A percentile compares a stretch with the other conserved stretches of the same genome.
Conservation (phyloP, 176 grass and related monocot genomes). For the Neostapfia colusana region DNA sequence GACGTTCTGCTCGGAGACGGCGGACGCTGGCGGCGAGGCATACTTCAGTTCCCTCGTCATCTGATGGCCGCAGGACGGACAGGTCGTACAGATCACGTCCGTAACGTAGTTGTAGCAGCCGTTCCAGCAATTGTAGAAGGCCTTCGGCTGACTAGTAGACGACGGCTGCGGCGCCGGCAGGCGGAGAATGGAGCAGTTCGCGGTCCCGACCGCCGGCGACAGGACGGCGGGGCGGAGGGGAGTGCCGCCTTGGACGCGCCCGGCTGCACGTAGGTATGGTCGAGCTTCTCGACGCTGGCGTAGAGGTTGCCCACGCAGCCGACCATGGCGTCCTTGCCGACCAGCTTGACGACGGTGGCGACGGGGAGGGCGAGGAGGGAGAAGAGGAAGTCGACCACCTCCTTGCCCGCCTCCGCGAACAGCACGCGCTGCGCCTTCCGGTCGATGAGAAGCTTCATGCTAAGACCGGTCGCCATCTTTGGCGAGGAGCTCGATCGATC, state of each 20-base stretch:
- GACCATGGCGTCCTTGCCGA: background rate
- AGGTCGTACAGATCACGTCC: background rate
- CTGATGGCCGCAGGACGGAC: background rate
- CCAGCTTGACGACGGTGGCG: background rate
- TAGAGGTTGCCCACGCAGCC: constrained; percentile 18
- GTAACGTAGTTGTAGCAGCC: background rate
- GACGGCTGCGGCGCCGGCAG: background rate
- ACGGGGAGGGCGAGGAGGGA: background rate
- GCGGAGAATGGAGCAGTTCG: background rate
- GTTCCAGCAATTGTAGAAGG: background rate
- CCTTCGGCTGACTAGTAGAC: background rate
- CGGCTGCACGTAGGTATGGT: constrained; percentile 5
- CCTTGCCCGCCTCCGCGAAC: constrained; percentile 34
- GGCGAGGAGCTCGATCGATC: too few relatives aligned
- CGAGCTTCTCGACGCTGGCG: constrained; percentile 29
- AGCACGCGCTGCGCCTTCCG: background rate
- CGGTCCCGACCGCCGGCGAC: background rate
- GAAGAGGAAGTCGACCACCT: constrained; percentile 23
- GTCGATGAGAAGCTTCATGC: constrained; percentile 4
- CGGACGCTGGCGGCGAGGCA: background rate
- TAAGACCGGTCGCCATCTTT: background rate
- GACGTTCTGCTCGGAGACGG: background rate
- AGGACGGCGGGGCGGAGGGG: background rate
- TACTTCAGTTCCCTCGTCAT: background rate
- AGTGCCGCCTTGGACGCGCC: constrained; percentile 7